Percentiles rank a stretch among this genome's conserved stretches.
These are phyloP conservation scores for Oryza brachyantha DNA, from an alignment of 176 grass and related monocot species.

Conservation along the genomic window DNA sequence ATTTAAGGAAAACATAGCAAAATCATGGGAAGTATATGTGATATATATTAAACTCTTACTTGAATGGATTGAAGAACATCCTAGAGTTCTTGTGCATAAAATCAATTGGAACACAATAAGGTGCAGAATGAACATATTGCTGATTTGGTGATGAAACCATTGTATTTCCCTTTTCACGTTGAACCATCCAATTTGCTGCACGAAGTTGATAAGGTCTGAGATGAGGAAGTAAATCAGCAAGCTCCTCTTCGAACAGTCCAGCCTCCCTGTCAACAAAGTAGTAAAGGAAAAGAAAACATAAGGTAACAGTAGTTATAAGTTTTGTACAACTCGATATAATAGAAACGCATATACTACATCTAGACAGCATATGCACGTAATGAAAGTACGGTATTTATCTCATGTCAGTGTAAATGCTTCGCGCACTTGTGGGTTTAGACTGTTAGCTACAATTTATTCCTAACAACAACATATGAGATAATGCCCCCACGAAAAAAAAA, in stretches of 20 bases:
- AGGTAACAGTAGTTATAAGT: slow-evolving; percentile 5
- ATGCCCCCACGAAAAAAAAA: too few species aligned
- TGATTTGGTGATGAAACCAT: slow-evolving; percentile 15
- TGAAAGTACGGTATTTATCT: background rate
- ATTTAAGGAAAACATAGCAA: slow-evolving; percentile 9
- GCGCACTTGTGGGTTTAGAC: slow-evolving; percentile 13
- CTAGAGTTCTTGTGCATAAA: slow-evolving; percentile 62
- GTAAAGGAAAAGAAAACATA: slow-evolving; percentile 29
- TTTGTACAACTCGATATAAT: background rate
- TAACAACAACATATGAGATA: background rate
- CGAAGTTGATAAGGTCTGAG: slow-evolving; percentile 91
- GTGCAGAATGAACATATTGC: slow-evolving; percentile 42
- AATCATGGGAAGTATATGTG: background rate
- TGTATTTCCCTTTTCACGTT: slow-evolving; percentile 57
- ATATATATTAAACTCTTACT: slow-evolving; percentile 48
- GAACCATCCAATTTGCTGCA: slow-evolving; percentile 95
- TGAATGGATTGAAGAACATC: slow-evolving; percentile 99
- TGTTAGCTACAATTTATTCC: background rate
- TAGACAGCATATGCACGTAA: slow-evolving; percentile 9
- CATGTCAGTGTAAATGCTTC: background rate
- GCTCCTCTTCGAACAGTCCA: slow-evolving; percentile 53
- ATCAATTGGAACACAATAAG: slow-evolving; percentile 75
- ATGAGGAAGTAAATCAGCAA: slow-evolving; percentile 72
- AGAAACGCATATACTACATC: background rate
- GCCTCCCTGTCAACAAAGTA: slow-evolving; percentile 37